phyloP scores from a whole-genome alignment of 2,329 filamentous ascomycete genomes.

The Fusarium oligoseptatum region DNA sequence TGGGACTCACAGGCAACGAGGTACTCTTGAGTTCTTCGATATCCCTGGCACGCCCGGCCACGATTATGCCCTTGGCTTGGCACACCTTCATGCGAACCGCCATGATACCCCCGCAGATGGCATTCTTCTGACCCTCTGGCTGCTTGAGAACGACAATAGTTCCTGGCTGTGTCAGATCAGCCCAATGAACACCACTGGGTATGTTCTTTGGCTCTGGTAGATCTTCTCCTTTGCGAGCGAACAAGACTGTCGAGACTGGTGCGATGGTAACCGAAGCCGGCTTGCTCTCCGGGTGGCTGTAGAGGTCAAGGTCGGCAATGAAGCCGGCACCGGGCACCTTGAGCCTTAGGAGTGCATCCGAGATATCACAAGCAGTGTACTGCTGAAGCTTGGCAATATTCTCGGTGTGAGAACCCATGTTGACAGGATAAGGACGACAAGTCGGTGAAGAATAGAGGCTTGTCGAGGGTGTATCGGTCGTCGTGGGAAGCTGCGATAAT shows the following conservation, averaged over 20 bases:
- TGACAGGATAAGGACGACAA: conserved; percentile 11
- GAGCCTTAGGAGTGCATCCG: conserved; percentile 79
- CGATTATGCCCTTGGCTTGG: conserved; percentile 72
- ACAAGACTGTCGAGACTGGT: conserved; percentile 72
- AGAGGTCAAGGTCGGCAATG: conserved; percentile 67
- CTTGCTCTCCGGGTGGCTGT: conserved; percentile 46
- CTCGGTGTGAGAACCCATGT: conserved; percentile 41
- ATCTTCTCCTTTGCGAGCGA: conserved; percentile 68
- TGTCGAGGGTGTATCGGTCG: conserved; percentile 19
- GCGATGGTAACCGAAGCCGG: conserved; percentile 57
- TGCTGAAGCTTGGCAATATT: conserved; percentile 49
- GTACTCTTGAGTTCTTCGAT: conserved; percentile 69
- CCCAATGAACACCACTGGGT: conserved; percentile 73
- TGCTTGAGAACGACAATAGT: conserved; percentile 78
- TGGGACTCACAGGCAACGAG: conserved; percentile 66
- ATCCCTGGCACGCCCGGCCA: conserved; percentile 77
- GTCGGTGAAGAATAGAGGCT: conserved; percentile 32
- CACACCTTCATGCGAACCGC: conserved; percentile 75
- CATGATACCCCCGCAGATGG: conserved; percentile 83
- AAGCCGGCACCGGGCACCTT: conserved; percentile 76
- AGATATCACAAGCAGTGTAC: conserved; percentile 70
- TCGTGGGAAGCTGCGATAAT: conserved; percentile 33
- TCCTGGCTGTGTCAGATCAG: conserved; percentile 70
- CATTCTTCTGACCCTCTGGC: conserved; percentile 74
- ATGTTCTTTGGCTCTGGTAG: conserved; percentile 61